Evolutionary conservation across 140 eudicot genomes (phyloP).

Genomic region (Anethum foeniculum): DNA sequence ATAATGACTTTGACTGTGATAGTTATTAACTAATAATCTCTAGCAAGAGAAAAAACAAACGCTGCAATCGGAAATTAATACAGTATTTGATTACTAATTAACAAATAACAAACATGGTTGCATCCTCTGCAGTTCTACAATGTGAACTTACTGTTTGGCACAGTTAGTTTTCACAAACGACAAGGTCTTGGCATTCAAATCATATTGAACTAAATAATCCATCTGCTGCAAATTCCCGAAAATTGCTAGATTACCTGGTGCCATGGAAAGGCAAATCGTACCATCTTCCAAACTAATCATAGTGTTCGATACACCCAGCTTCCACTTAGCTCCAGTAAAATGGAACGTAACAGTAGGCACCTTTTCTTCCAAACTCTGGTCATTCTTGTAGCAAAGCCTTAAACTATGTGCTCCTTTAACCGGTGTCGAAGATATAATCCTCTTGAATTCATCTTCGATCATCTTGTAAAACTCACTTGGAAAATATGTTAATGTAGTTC

Average conservation of each 20-base stretch:
- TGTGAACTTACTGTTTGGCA: neutral
- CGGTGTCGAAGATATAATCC: neutral
- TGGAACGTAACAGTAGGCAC: slow-evolving; percentile 21
- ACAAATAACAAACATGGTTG: too few relatives aligned
- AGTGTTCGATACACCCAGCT: slow-evolving; percentile 7
- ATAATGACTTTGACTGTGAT: too few relatives aligned
- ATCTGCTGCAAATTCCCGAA: too few relatives aligned
- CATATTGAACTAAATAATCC: too few relatives aligned
- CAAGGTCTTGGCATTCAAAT: too few relatives aligned
- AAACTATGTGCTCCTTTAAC: slow-evolving; percentile 16
- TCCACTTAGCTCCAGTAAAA: slow-evolving; percentile 29
- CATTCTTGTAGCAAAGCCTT: slow-evolving; percentile 19
- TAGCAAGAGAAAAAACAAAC: too few relatives aligned
- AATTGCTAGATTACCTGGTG: too few relatives aligned
- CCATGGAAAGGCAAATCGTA: neutral
- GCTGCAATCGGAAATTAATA: too few relatives aligned
- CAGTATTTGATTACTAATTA: too few relatives aligned
- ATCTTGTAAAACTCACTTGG: neutral
- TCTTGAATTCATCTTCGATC: slow-evolving; percentile 12
- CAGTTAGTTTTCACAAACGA: slow-evolving; percentile 28
- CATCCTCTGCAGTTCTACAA: too few relatives aligned
- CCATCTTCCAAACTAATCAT: slow-evolving; percentile 21
- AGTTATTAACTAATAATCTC: too few relatives aligned
- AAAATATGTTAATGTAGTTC: slow-evolving; percentile 41
- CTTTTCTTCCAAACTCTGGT: neutral